Evolutionary conservation across 352 stramenopile species (phyloP).

Genomic region (Globisporangium parvum): DNA sequence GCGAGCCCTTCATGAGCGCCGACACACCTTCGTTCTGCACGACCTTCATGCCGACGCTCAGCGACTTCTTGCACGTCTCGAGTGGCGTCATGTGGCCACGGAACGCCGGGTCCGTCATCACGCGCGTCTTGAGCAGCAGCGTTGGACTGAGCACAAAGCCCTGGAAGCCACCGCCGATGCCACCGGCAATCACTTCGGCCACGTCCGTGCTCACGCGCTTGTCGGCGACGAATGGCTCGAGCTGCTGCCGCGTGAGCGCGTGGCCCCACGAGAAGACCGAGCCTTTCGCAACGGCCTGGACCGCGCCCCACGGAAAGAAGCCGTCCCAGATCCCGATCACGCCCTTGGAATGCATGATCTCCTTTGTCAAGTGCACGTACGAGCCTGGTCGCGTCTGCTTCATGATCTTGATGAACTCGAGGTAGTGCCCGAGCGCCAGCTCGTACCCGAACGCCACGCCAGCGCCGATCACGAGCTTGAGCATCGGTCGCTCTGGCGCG

Average conservation of each 20-base stretch:
- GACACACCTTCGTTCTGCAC: conserved; percentile 82
- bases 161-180: conserved; percentile 88
- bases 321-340: conserved; percentile 90
- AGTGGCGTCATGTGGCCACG: conserved; percentile 83
- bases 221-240: conserved; percentile 58
- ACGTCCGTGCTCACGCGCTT: conserved; percentile 44
- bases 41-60: conserved; percentile 85
- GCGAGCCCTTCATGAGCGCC: conserved; percentile 90
- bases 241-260: conserved; percentile 46
- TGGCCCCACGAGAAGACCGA: conserved; percentile 89
- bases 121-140: conserved; percentile 91
- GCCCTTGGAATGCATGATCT: conserved; percentile 88
- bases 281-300: conserved; percentile 88
- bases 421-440: conserved; percentile 82
- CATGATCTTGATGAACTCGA: conserved; percentile 95
- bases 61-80: conserved; percentile 78
- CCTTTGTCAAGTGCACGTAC: conserved; percentile 70
- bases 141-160: conserved; percentile 90
- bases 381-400: conserved; percentile 85
- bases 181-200: conserved; percentile 83
- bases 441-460: conserved; percentile 87
- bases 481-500: conserved; percentile 42
- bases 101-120: conserved; percentile 94
- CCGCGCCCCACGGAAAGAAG: conserved; percentile 90
- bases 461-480: conserved; percentile 83